These are phyloP conservation scores for Microbotryomycetes sp. DNA, from an alignment of 1,284 basidiomycete species.

Conservation along the genomic window DNA sequence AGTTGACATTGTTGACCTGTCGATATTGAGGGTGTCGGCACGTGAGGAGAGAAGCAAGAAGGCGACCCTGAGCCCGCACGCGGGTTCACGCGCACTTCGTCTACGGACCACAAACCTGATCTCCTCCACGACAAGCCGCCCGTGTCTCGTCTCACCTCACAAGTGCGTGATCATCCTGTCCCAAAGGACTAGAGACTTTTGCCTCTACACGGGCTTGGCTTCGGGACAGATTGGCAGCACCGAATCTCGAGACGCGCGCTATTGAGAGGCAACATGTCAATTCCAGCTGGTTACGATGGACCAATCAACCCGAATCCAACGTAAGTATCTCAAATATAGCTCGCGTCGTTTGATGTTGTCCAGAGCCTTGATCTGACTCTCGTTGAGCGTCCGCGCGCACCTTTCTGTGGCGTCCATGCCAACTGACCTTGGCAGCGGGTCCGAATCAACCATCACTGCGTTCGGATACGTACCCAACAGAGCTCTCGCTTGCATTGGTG, in stretches of 20 bases:
- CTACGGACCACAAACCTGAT: neutral
- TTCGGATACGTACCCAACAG: constrained; percentile 43
- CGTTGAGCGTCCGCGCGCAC: neutral
- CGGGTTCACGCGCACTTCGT: neutral
- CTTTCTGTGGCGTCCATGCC: too few species aligned
- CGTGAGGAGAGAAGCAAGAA: neutral
- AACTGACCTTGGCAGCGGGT: constrained; percentile 30
- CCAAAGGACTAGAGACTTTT: too few species aligned
- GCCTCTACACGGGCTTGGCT: too few species aligned
- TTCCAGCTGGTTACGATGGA: constrained; percentile 32
- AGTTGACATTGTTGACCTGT: neutral
- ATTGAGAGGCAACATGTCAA: neutral
- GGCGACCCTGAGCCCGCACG: neutral
- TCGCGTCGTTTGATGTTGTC: neutral
- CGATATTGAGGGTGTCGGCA: neutral
- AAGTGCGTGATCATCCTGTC: too few species aligned
- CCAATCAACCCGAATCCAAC: constrained; percentile 40
- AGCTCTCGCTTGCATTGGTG: constrained; percentile 38
- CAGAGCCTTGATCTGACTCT: neutral
- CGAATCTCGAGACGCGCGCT: too few species aligned
- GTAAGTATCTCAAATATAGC: neutral
- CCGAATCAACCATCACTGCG: constrained; percentile 41
- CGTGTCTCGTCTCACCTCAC: neutral
- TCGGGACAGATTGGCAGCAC: too few species aligned
- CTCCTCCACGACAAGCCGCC: neutral